A percentile compares a stretch with the other conserved stretches of the same genome.
These are phyloP conservation scores for Echium plantagineum DNA, from an alignment of 257 asterid species.

Conservation along the genomic window DNA sequence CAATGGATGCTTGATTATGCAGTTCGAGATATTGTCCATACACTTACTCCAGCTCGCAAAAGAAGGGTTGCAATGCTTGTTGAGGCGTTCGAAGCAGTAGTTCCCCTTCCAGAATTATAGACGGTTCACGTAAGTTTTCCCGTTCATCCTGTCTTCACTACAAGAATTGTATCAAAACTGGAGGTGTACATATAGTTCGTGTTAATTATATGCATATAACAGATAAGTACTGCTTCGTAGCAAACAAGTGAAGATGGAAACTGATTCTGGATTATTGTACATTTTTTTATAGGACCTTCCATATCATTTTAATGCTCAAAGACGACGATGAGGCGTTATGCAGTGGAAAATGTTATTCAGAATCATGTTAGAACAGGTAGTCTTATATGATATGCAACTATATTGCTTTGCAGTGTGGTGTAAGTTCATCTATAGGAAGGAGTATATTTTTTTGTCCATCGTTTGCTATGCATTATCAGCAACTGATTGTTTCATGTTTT, in stretches of 20 bases:
- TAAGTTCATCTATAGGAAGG: not conserved
- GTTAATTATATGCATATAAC: too few relatives aligned
- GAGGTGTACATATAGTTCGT: not conserved
- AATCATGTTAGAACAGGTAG: not conserved
- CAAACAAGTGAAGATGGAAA: not conserved
- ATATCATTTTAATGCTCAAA: too few relatives aligned
- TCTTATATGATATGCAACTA: too few relatives aligned
- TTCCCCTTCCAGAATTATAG: constrained; percentile 67
- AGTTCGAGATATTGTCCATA: constrained; percentile 61
- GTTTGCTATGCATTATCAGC: not conserved
- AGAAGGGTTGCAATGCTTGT: constrained; percentile 87
- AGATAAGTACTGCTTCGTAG: not conserved
- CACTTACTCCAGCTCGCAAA: constrained; percentile 64
- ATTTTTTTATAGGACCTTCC: not conserved
- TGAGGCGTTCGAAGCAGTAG: constrained; percentile 95
- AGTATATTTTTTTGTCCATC: not conserved
- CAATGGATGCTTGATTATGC: constrained; percentile 98
- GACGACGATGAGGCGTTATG: not conserved
- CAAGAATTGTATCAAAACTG: not conserved
- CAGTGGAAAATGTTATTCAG: not conserved
- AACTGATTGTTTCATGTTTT: not conserved
- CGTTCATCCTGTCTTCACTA: not conserved
- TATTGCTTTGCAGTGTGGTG: not conserved
- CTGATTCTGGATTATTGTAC: not conserved
- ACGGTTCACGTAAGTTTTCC: not conserved